Base-by-base conservation (phyloP, 2,329 filamentous ascomycete genomes). In the Calonectria montana region DNA sequence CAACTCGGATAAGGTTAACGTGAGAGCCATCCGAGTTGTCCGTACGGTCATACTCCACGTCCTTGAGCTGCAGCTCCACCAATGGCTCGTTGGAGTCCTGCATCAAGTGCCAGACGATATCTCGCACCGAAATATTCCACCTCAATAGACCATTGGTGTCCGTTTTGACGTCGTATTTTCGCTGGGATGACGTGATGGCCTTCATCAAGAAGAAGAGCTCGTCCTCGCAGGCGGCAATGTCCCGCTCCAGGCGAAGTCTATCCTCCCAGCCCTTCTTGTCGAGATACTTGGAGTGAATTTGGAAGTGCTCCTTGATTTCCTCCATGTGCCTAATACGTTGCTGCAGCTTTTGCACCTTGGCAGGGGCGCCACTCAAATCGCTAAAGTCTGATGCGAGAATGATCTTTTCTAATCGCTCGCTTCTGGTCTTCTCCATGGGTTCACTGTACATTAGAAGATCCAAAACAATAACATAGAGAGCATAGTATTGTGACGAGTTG, bases 141-240 rank as follows among this genome's bases (percentile, higher is more conserved):
- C 94, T 93, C 66, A 99, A 84, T 47, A 98, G 87, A 7, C 95
- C 95, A 71, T 91, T 96, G 69, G 92, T 93, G 74, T 95, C 90
- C 8, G 91, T 91, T 62, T 91, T 87, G 57, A 79, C 77, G 90
- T 97, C 95, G 74, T 91, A 92, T 81, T 96, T 97, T 71, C 95
- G 90, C 83, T 99, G 97, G 6, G 96, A 97, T 3, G 95, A 97
- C 1, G 97, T 99, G 81, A 99, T 99, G 45, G 97, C 97, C 80
- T 99, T 98, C 97, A 99, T 98, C 87, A 99, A 94, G 85, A 99
- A 99, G 88, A 99, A 99, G 10, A 99, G 85, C 83, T 99, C 97
- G 79, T 99, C 97, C 82, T 98, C 97, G 79, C 95, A 98, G 23
- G 91, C 91, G 12, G 94, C 91, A 63, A 99, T 87, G 81, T 99